Percentiles rank a stretch among this genome's conserved stretches.
Conservation (phyloP, 2,329 filamentous ascomycete genomes). For the Beauveria varroae region DNA sequence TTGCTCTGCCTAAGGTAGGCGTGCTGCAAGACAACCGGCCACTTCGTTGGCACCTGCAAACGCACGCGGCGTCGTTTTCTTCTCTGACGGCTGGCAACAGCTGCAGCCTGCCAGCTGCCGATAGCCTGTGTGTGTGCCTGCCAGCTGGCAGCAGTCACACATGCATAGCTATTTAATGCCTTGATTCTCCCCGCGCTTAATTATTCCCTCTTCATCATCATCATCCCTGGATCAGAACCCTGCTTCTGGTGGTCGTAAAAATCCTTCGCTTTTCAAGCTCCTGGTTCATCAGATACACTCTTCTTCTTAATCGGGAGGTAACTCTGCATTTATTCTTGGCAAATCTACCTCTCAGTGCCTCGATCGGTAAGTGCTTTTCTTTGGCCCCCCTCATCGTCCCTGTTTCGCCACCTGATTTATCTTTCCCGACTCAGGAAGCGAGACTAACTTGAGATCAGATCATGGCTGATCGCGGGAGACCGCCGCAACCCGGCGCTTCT, state of each 20-base stretch:
- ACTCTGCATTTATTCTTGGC: no score
- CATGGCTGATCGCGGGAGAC: conserved; percentile 27
- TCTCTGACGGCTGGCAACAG: neutral
- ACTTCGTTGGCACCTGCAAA: neutral
- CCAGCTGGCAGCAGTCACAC: neutral
- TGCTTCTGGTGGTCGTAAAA: neutral
- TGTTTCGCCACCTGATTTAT: neutral
- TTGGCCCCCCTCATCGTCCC: no score
- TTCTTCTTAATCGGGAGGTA: no score
- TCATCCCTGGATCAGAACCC: neutral
- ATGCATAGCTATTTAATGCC: conserved; percentile 2
- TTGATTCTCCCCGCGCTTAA: neutral
- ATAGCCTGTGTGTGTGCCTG: neutral
- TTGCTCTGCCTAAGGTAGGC: neutral
- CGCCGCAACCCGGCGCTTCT: conserved; percentile 13
- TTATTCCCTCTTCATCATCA: neutral
- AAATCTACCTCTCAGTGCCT: no score
- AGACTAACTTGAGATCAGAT: neutral
- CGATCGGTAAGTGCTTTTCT: no score
- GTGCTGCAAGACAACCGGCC: neutral
- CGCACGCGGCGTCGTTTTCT: neutral
- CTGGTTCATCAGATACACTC: no score
- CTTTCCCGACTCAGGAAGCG: neutral
- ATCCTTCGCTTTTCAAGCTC: neutral
- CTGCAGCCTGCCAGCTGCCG: neutral